Evolutionary conservation across 805 yeast species (phyloP), one percentile per base, ranked within the genome.

Genomic region (Candida michaelii): DNA sequence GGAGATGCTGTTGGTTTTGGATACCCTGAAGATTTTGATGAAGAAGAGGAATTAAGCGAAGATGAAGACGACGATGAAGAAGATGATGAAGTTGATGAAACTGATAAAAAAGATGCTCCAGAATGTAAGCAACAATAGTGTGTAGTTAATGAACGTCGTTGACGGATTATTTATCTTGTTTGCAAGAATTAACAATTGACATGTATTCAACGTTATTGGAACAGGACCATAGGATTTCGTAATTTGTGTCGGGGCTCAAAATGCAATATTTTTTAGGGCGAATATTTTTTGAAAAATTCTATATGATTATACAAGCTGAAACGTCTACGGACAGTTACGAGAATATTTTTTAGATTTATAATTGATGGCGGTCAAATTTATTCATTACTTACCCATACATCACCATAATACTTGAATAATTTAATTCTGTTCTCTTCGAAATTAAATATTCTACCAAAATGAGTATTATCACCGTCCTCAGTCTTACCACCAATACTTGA

Each of bases 1-100:
- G 99, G 99, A 36, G 89, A 89, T 51, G 99, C 99, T 17, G 76
- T 91, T 45, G 95, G 86, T 44, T 86, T 78, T 59, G 74, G 64
- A 37, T 73, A 68, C 47, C 77, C 76, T 25, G 87, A 76, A 13
- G 83, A 69, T 30, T 78, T 73, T 16, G 80, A 77, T 11, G 89
- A 76, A 8, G 87, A 77, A 13, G 79, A 71, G 15, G 83, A 74
- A 2, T 83, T 75, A 3, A 82, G 76, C 10, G 81, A 70, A 2
- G 81, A 71, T 5, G 86, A 77, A 12, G 86, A 74, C 1, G 87
- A 78, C 5, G 83, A 71, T 2, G 82, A 74, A 2, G 83, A 74
- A 2, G 87, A 76, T 45, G 82, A 66, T 13, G 48, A 47, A 16
- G 44, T 45, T 19, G 84, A 75, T 32, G 85, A 76, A 11, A 84